These are phyloP conservation scores for Nakazawaea holstii DNA, from an alignment of 805 yeast species.

Conservation along the genomic window DNA sequence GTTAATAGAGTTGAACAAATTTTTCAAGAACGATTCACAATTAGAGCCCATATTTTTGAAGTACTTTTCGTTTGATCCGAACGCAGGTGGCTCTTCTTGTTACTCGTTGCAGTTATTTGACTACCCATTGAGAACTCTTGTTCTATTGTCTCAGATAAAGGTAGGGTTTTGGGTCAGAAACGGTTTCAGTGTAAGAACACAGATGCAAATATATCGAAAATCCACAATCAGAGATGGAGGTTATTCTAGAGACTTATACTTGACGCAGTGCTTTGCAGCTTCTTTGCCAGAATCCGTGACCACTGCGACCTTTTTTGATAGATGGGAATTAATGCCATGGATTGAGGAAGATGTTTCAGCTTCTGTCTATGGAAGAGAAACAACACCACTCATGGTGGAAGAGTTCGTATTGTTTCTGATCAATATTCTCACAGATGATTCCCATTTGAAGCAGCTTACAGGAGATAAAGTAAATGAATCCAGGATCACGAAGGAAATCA, in stretches of 20 bases:
- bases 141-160: conserved; percentile 75
- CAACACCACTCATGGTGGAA: conserved; percentile 63
- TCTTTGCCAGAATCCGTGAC: conserved; percentile 47
- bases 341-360: conserved; percentile 34
- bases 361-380: conserved; percentile 38
- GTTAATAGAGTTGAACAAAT: conserved; percentile 52
- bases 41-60: conserved; percentile 14
- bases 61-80: conserved; percentile 9
- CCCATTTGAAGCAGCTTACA: conserved; percentile 44
- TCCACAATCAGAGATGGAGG: conserved; percentile 82
- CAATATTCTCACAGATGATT: conserved; percentile 61
- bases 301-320: conserved; percentile 49
- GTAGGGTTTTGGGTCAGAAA: conserved; percentile 94
- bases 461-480: conserved; percentile 44
- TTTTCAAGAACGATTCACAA: conserved; percentile 19
- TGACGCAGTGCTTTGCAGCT: conserved; percentile 60
- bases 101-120: conserved; percentile 44
- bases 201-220: conserved; percentile 71
- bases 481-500: conserved; percentile 62
- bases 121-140: conserved; percentile 72
- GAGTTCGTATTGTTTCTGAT: conserved; percentile 71
- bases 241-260: conserved; percentile 68
- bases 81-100: conserved; percentile 1
- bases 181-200: conserved; percentile 77
- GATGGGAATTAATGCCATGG: conserved; percentile 69